Base-by-base conservation (phyloP, 164 flowering plant genomes). In the Berberis vulgaris region DNA sequence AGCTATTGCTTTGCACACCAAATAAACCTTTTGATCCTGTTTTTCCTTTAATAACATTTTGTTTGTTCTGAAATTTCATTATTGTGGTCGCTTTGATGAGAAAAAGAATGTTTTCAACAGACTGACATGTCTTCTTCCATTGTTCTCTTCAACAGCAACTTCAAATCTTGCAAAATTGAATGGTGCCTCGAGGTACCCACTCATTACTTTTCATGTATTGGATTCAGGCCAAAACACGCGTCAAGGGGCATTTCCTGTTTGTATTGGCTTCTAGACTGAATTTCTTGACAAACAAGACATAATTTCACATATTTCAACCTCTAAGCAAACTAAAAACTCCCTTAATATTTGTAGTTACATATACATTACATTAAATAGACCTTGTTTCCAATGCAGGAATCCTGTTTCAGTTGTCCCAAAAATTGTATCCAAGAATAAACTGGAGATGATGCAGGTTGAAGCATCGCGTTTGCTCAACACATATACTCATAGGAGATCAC, bases 181-280 rank as follows among this genome's bases (percentile, higher is more conserved):
- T 56, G 65, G 57, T 55, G 60, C 43, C 39, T 58, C 7, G 13
- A 76, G 80, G 78, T 75, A 71, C 40, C 6, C n/a, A 2, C 10
- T 41, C 53, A 9, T 41, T 42, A 1, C 45, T 38, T 38, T 8
- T 56, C 8, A 38, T 56, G 0, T 54, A 53, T 9, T 26, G 26
- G 26, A 26, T 26, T 26, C 26, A 26, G 26, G 26, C 26, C 26
- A 0, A 26, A 26, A 26, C 26, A 26, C 0, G 26, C 26, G 26
- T 26, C 26, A 26, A 26, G 26, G 26, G 26, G 26, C 26, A 0
- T 26, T 26, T 26, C 26, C 26, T 26, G 26, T 26, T 26, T 26
- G 26, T 26, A 26, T 26, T 26, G 26, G 26, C 26, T 26, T 26
- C 26, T 26, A 26, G 26, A 26, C 26, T 26, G 0, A 26, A 26